Percentiles rank a stretch among this genome's conserved stretches.
Conservation (phyloP, 805 yeast species). For the Monosporozyma unispora region DNA sequence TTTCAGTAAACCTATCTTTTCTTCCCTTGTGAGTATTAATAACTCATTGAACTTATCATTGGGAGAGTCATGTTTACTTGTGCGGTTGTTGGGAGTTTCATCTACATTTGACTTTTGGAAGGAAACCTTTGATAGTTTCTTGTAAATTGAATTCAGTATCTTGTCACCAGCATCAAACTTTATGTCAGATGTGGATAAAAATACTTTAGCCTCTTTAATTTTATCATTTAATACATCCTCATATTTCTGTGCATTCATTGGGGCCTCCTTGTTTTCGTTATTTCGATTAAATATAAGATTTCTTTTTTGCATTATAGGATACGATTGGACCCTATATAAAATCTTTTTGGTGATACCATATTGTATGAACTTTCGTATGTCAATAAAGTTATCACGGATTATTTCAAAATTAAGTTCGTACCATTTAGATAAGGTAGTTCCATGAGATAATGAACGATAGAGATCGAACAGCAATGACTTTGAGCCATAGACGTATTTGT, state of each 20-base stretch:
- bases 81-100: background rate
- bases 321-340: constrained; percentile 70
- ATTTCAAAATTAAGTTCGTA: constrained; percentile 51
- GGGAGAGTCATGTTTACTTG: background rate
- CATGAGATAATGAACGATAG: constrained; percentile 70
- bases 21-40: constrained; percentile 6
- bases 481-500: constrained; percentile 39
- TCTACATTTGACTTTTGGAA: constrained; percentile 14
- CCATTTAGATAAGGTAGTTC: constrained; percentile 75
- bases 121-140: constrained; percentile 23
- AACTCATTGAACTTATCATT: constrained; percentile 2
- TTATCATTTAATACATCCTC: background rate
- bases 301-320: constrained; percentile 45
- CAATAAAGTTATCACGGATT: constrained; percentile 49
- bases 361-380: constrained; percentile 72
- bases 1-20: constrained; percentile 32
- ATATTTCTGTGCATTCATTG: background rate
- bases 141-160: constrained; percentile 21
- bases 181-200: constrained; percentile 28
- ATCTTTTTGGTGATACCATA: constrained; percentile 81
- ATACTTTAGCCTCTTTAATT: constrained; percentile 8
- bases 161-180: constrained; percentile 27
- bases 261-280: constrained; percentile 11
- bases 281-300: constrained; percentile 9
- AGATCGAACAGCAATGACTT: constrained; percentile 60